phyloP scores from a whole-genome alignment of 371 early-diverging fungal genomes.

The Nosema bombycis region DNA sequence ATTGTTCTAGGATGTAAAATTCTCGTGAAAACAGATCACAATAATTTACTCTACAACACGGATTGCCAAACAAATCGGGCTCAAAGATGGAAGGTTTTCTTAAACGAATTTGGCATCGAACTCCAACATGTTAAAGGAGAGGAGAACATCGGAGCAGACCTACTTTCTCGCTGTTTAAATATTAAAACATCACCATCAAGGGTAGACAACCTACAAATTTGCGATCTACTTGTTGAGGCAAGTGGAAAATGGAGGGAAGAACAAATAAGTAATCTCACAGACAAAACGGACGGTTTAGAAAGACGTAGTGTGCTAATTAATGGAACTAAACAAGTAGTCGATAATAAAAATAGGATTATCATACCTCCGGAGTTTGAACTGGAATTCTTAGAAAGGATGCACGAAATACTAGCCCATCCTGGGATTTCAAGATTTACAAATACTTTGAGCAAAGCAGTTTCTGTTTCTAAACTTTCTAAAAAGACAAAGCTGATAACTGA shows the following conservation, averaged over 20 bases:
- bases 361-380: background rate
- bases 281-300: background rate
- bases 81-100: conserved; percentile 31
- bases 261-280: background rate
- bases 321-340: background rate
- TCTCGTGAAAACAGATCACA: conserved; percentile 14
- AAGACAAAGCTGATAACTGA: background rate
- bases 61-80: background rate
- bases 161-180: conserved; percentile 17
- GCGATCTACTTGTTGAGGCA: background rate
- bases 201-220: background rate
- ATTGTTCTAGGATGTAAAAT: background rate
- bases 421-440: background rate
- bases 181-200: background rate
- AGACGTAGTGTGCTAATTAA: background rate
- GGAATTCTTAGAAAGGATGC: background rate
- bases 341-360: background rate
- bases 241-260: background rate
- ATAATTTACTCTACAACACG: background rate
- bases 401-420: background rate
- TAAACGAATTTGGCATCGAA: conserved; percentile 14
- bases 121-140: conserved; percentile 21
- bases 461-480: background rate
- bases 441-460: background rate
- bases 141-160: conserved; percentile 26